These are phyloP conservation scores for Candida frijolesensis DNA, from an alignment of 1,139 yeast species.

Conservation along the genomic window DNA sequence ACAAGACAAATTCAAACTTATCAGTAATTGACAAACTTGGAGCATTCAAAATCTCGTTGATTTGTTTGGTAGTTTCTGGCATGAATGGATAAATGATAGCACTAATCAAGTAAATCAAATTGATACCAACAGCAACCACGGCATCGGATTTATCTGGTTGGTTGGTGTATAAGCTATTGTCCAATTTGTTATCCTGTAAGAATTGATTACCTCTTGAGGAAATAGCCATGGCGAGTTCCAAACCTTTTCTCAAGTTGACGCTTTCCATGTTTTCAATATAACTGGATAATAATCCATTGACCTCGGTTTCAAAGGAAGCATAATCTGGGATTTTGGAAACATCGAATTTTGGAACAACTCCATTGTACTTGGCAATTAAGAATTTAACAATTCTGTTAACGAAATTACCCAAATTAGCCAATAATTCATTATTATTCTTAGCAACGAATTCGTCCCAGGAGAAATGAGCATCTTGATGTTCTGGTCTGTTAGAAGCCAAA, in stretches of 20 bases:
- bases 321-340: conserved; percentile 50
- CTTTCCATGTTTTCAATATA: conserved; percentile 78
- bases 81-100: conserved; percentile 84
- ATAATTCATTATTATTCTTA: conserved; percentile 87
- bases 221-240: conserved; percentile 87
- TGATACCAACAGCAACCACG: conserved; percentile 88
- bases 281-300: conserved; percentile 58
- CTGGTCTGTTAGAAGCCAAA: conserved; percentile 90
- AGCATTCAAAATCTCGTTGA: conserved; percentile 77
- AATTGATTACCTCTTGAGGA: conserved; percentile 93
- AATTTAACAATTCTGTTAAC: conserved; percentile 93
- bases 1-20: conserved; percentile 65
- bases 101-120: conserved; percentile 80
- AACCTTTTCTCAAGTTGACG: conserved; percentile 81
- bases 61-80: conserved; percentile 78
- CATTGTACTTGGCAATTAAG: conserved; percentile 86
- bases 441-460: conserved; percentile 97
- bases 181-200: conserved; percentile 93
- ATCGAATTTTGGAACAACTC: conserved; percentile 75
- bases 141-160: conserved; percentile 85
- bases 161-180: conserved; percentile 78
- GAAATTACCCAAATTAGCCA: conserved; percentile 95
- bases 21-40: conserved; percentile 81
- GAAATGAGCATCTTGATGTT: conserved; percentile 91
- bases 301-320: conserved; percentile 53